A percentile compares a stretch with the other conserved stretches of the same genome.
These are phyloP conservation scores for Brassica hybrid DNA, from an alignment of 441 rosid species.

Conservation along the genomic window DNA sequence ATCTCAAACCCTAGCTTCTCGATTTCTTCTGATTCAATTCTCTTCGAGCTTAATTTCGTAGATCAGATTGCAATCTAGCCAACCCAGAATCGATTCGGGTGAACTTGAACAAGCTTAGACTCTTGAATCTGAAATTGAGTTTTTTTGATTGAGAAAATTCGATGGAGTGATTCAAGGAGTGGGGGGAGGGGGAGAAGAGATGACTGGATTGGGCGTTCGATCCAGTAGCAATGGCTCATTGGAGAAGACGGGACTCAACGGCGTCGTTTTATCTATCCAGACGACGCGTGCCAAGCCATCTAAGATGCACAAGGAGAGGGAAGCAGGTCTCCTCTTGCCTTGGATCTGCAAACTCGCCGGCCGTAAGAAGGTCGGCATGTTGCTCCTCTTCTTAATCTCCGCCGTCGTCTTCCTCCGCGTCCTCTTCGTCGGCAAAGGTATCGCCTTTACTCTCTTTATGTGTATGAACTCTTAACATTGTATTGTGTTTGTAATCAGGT, in stretches of 20 bases:
- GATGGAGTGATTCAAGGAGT: conserved; percentile 52
- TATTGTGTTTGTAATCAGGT: conserved; percentile 54
- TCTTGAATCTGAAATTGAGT: conserved; percentile 22
- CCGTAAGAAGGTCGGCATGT: conserved; percentile 91
- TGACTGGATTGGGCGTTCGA: conserved; percentile 92
- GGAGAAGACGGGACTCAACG: conserved; percentile 82
- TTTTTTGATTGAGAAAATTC: conserved; percentile 48
- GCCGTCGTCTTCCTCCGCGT: conserved; percentile 85
- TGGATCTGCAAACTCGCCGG: conserved; percentile 96
- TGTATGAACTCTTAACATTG: too few species aligned
- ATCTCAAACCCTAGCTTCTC: conserved; percentile 57
- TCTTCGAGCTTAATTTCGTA: conserved; percentile 21
- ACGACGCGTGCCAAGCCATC: conserved; percentile 61
- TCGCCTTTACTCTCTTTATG: too few species aligned
- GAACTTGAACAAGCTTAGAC: conserved; percentile 24
- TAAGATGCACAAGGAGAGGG: conserved; percentile 89
- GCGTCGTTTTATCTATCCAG: conserved; percentile 56
- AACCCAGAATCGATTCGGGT: conserved; percentile 17
- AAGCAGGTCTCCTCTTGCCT: conserved; percentile 54
- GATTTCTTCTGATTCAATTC: conserved; percentile 21
- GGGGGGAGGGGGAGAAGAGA: too few species aligned
- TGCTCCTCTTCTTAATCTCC: conserved; percentile 79
- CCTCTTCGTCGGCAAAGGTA: conserved; percentile 86
- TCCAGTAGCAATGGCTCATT: conserved; percentile 93
- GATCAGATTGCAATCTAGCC: conserved; percentile 35